Percentiles rank a stretch among this genome's conserved stretches.
Evolutionary conservation across 1,284 basidiomycete genomes (phyloP).

Genomic region (Naganishia albida): DNA sequence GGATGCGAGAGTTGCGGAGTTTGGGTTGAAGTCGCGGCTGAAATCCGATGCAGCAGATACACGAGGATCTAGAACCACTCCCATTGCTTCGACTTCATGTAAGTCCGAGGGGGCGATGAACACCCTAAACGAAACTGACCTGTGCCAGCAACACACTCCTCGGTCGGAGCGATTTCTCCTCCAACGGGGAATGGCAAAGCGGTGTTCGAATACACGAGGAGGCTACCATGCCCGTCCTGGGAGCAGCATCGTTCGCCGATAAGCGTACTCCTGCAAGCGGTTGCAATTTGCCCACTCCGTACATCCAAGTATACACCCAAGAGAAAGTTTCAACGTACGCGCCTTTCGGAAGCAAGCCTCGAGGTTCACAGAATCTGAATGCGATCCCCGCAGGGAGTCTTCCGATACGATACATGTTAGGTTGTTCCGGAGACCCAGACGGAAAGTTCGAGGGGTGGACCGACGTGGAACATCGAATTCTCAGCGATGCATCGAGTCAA

Average conservation of each 20-base stretch:
- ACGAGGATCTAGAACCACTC: no score
- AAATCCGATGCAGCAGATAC: no score
- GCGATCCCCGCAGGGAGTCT: background rate
- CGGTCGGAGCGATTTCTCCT: no score
- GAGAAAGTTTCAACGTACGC: conserved; percentile 6
- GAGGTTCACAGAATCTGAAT: background rate
- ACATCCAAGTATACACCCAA: conserved; percentile 1
- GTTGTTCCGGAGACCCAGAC: background rate
- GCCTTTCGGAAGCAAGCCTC: background rate
- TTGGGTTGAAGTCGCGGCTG: no score
- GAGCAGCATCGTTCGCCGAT: background rate
- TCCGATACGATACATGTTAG: background rate
- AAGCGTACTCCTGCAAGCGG: background rate
- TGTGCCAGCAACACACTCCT: no score
- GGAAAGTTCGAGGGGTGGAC: background rate
- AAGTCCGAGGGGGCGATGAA: no score
- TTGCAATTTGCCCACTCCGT: background rate
- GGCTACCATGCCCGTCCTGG: background rate
- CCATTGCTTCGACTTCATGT: no score
- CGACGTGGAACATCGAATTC: background rate
- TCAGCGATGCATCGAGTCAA: background rate
- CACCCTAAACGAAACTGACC: no score
- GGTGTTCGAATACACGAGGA: background rate
- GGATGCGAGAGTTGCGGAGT: no score
- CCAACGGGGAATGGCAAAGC: background rate